Conservation (phyloP, 305 asterid species). For the Striga hermonthica region DNA sequence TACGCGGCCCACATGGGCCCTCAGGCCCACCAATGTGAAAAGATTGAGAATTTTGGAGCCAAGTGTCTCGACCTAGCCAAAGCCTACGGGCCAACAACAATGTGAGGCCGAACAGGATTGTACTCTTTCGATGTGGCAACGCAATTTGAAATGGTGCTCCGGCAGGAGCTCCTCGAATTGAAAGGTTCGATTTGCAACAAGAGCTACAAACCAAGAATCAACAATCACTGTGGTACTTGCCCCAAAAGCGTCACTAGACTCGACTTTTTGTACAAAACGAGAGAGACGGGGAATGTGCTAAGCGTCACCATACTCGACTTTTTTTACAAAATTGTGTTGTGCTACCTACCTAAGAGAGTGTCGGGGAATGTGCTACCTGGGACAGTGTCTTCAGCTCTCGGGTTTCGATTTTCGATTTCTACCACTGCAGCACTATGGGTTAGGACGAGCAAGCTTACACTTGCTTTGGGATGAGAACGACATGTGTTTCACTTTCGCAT, state of each 20-base stretch:
- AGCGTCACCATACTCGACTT: no score
- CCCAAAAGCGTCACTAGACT: conserved; percentile 66
- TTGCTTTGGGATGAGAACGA: conserved; percentile 63
- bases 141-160: conserved; percentile 62
- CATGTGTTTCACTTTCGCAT: conserved; percentile 67
- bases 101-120: conserved; percentile 42
- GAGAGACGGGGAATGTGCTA: conserved; percentile 36
- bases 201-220: conserved; percentile 43
- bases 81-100: conserved; percentile 41
- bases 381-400: conserved; percentile 61
- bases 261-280: conserved; percentile 43
- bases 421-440: conserved; percentile 70
- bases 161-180: conserved; percentile 46
- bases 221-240: conserved; percentile 65
- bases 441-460: conserved; percentile 76
- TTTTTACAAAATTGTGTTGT: no score
- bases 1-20: conserved; percentile 67
- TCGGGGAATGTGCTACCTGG: conserved; percentile 63
- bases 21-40: conserved; percentile 52
- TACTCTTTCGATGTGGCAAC: conserved; percentile 73
- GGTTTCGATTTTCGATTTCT: conserved; percentile 64
- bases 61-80: conserved; percentile 44
- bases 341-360: no score
- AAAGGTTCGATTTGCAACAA: conserved; percentile 28
- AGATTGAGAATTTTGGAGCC: conserved; percentile 47